Evolutionary conservation across 441 rosid genomes (phyloP).

Genomic region (Geranium incanum): DNA sequence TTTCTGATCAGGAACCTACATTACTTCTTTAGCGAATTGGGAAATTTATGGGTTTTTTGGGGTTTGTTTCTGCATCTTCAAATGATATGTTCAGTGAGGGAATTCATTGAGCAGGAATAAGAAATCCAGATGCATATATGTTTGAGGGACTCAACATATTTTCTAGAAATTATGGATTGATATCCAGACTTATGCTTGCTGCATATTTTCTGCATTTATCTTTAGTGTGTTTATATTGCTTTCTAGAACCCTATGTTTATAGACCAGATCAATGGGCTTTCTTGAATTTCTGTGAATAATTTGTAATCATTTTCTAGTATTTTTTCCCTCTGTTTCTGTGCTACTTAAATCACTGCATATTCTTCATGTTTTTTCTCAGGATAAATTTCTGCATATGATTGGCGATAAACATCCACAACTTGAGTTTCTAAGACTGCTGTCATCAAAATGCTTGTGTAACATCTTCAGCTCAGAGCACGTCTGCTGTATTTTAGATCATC

Average conservation of each 20-base stretch:
- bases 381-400: conserved; percentile 53
- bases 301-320: not conserved
- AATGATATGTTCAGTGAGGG: not conserved
- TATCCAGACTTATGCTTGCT: not conserved
- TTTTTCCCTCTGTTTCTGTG: not conserved
- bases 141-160: not conserved
- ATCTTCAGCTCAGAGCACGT: conserved; percentile 72
- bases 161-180: not conserved
- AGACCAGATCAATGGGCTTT: conserved; percentile 15
- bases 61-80: not conserved
- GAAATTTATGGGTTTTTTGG: not conserved
- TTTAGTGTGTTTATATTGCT: not conserved
- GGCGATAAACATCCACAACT: conserved; percentile 61
- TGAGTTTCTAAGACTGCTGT: conserved; percentile 57
- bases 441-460: conserved; percentile 60
- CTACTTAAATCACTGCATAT: conserved; percentile 13
- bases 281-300: conserved; percentile 2
- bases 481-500: conserved; percentile 45
- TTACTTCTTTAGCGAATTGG: not conserved
- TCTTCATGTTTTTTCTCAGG: conserved; percentile 37
- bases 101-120: conserved; percentile 3
- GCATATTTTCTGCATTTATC: not conserved
- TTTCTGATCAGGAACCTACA: not conserved
- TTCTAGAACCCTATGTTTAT: not conserved
- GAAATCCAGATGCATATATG: not conserved